Evolutionary conservation across 805 yeast genomes (phyloP), one percentile per base, ranked within the genome.

Genomic region (Candida boleticola): DNA sequence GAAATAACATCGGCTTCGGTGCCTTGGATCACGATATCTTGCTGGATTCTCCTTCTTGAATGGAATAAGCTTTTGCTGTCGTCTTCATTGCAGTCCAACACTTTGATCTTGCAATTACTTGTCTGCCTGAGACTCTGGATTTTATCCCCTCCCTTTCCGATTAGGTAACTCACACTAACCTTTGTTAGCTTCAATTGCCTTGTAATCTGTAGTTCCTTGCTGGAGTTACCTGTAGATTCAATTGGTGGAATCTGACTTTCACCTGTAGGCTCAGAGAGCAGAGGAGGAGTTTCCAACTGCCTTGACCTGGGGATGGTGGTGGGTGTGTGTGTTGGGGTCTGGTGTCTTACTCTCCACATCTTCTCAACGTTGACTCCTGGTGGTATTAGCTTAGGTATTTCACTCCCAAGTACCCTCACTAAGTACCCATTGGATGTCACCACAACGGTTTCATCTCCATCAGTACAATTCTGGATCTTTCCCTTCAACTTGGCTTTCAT

Each of bases 101-200:
- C 52, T 22, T 50, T 49, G 11, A 63, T 58, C 16, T 22, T 38
- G 43, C 68, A 63, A 2, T 49, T 47, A 2, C 60, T 46, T 19
- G 45, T 39, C n/a, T 43, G 30, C 35, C 68, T 43, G 10, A 63
- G 54, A 2, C 44, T 32, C 26, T 49, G 51, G n/a, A 63, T 42
- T 32, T 58, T 37, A 1, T 40, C 32, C 1, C 66, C 68, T 22
- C 56, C 48, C 25, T 42, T 29, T 11, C 68, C 68, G 21, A 63
- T 52, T 2, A 63, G 39, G 17, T 46, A 49, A 18, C 57, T 51
- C 1, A 61, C 62, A n/a, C 11, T 16, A 5, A 20, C 19, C 36
- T 39, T 21, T 31, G 41, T 25, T 20, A 42, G 34, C 13, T 29
- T 19, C 11, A 39, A 20, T 29, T 14, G 11, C 14, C 14, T 29